Base-by-base conservation (phyloP, 1,139 yeast species). In the Geotrichum cucujoidarum region DNA sequence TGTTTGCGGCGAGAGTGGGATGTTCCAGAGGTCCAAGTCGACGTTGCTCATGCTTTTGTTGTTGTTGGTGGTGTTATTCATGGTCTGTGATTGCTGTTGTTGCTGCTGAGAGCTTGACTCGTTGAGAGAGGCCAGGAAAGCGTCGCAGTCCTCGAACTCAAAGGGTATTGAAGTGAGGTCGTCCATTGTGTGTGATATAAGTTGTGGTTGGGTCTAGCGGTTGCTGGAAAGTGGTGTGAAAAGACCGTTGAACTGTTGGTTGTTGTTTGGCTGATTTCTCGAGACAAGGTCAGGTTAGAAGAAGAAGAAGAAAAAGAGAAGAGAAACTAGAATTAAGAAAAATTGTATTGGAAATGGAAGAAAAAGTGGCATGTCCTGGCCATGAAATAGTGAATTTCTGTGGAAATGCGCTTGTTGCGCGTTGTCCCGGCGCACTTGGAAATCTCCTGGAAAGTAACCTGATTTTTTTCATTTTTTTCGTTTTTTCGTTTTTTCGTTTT, bases 111-210 rank as follows among this genome's bases (percentile, higher is more conserved):
- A 21, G 44, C 39, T 45, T 34, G 45, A 34, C 32, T 53, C 51
- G 34, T 57, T 57, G 31, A 57, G 36, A 6, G 59, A 53, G 24
- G 55, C 55, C 27, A 57, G 50, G 36, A 55, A 57, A 14, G 55
- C 40, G 49, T 57, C 60, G 46, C 60, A 57, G 52, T 57, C 60
- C 18, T 55, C 59, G 36, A 56, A 56, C 38, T 57, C 59, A 48
- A 57, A 46, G 17, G 52, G 52, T 17, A 36, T 49, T 32, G 42
- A 25, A 17, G 47, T 38, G 16, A 40, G 43, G 14, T 48, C 47
- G 34, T 44, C 46, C 51, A 37, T 44, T 25, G 29, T 39, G 21
- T 30, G 30, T 3, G 22, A 42, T 8, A 27, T 18, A 29, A 16
- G 32, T 30, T 20, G 27, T 40, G 27, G 20, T n/a, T 22, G 20